Conservation (phyloP, 2,329 filamentous ascomycete genomes). For the Chaetomium sp. region DNA sequence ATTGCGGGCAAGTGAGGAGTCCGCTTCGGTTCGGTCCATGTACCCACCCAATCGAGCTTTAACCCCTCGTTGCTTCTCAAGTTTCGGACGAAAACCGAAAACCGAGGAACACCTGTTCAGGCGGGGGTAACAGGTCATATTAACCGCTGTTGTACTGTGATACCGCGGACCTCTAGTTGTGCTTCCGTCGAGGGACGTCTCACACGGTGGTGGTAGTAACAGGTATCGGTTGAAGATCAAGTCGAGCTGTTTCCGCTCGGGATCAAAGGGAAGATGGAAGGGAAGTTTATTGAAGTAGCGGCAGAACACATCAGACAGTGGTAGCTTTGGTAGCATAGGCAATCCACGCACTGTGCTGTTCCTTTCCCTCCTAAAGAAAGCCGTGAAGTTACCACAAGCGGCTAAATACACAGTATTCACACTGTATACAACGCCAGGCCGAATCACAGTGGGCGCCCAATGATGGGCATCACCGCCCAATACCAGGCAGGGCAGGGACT, state of each 20-base stretch:
- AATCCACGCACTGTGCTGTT: slow-evolving; percentile 12
- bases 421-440: slow-evolving; percentile 18
- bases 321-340: neutral
- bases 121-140: neutral
- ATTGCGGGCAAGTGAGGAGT: slow-evolving; percentile 11
- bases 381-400: neutral
- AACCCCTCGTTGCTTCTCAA: neutral
- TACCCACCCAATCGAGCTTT: neutral
- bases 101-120: neutral
- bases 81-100: slow-evolving; percentile 3
- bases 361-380: neutral
- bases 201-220: neutral
- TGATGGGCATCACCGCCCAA: slow-evolving; percentile 26
- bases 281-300: neutral
- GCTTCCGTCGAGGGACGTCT: slow-evolving; percentile 1
- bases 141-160: neutral
- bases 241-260: neutral
- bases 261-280: neutral
- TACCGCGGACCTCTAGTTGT: neutral
- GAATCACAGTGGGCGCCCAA: slow-evolving; percentile 28
- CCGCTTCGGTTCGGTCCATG: neutral
- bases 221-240: neutral
- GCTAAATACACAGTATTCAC: slow-evolving; percentile 16
- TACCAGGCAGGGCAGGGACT: slow-evolving; percentile 1
- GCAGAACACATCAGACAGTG: slow-evolving; percentile 22